Base-by-base conservation (phyloP, 2,329 filamentous ascomycete genomes). In the Colletotrichum trifolii region DNA sequence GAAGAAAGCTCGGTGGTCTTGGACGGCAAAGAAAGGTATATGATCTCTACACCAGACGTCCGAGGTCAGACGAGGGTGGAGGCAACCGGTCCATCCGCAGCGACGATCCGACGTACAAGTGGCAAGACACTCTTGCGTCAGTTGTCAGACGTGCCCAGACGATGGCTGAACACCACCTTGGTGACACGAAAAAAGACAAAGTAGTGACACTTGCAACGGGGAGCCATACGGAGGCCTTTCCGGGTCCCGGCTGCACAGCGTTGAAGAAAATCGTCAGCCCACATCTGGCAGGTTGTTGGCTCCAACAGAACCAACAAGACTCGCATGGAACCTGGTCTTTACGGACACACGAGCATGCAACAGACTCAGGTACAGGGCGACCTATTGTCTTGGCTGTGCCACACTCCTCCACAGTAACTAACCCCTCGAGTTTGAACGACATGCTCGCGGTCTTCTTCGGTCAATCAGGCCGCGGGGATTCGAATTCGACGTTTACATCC, bases 361-460 rank as follows among this genome's bases (percentile, higher is more conserved):
- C 25, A 25, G 25, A 25, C 25, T 25, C 25, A 5, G 25, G 25
- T 25, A 25, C 25, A 25, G 25, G 25, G 25, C 25, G 25, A 25
- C 4, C 39, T 13, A 52, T 52, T 52, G 48, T n/a, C 48, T 52
- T 52, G 48, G 48, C 35, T 39, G 36, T 36, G 15, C 9, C 9
- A 13, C 10, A 13, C 10, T 15, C 10, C 43, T 46, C 6, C 25
- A n/a, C 25, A 17, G n/a, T 10, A 10, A 13, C 10, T 10, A 10
- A 13, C 10, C 42, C 42, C 42, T 43, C 11, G n/a, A 25, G 4
- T 25, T 25, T 25, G 25, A 25, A 25, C 25, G 25, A 25, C 25
- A 5, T 25, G 25, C 25, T 1, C 25, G 3, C 25, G 3, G 25
- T 25, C 4, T 25, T 25, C 25, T 25, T 25, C 25, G 4, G 25